A percentile compares a stretch with the other conserved stretches of the same genome.
Evolutionary conservation across 2,329 filamentous ascomycete species (phyloP).

Genomic region (Aspergillus sp.): DNA sequence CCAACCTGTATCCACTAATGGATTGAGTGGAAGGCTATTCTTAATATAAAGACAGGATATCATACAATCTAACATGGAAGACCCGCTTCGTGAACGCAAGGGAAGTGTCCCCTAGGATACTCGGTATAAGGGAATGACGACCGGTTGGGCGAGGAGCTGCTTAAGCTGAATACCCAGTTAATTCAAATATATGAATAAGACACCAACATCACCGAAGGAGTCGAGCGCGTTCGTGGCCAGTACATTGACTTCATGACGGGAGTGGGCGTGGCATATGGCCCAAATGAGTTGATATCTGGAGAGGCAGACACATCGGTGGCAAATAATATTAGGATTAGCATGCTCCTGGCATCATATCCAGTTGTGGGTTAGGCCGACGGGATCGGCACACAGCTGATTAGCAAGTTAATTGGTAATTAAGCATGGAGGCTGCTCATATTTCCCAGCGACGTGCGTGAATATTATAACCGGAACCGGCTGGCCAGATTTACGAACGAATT

Average conservation of each 20-base stretch:
- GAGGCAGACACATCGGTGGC: constrained; percentile 5
- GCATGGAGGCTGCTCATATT: constrained; percentile 25
- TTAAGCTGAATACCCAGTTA: constrained; percentile 55
- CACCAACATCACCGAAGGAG: not conserved
- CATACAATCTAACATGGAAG: constrained; percentile 1
- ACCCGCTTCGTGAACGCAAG: constrained; percentile 48
- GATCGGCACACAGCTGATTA: constrained; percentile 6
- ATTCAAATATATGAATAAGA: constrained; percentile 5
- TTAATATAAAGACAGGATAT: constrained; percentile 16
- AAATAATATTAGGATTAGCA: constrained; percentile 16
- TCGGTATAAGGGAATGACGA: constrained; percentile 59
- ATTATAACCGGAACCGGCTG: not conserved
- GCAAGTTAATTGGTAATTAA: constrained; percentile 16
- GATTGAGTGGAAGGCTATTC: constrained; percentile 18
- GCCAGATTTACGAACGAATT: constrained; percentile 7
- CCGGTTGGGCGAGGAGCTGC: constrained; percentile 65
- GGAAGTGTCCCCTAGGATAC: constrained; percentile 40
- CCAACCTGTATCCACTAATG: constrained; percentile 18
- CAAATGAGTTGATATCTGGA: constrained; percentile 3
- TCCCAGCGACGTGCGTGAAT: constrained; percentile 16
- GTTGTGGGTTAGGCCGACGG: constrained; percentile 16
- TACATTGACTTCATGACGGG: constrained; percentile 12
- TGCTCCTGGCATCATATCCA: constrained; percentile 14
- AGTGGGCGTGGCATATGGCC: constrained; percentile 9
- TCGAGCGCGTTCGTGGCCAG: not conserved